Percentiles rank a stretch among this genome's conserved stretches.
Evolutionary conservation across 495 filamentous ascomycete genomes (phyloP).

Genomic region (Hypomontagnella submonticulosa): DNA sequence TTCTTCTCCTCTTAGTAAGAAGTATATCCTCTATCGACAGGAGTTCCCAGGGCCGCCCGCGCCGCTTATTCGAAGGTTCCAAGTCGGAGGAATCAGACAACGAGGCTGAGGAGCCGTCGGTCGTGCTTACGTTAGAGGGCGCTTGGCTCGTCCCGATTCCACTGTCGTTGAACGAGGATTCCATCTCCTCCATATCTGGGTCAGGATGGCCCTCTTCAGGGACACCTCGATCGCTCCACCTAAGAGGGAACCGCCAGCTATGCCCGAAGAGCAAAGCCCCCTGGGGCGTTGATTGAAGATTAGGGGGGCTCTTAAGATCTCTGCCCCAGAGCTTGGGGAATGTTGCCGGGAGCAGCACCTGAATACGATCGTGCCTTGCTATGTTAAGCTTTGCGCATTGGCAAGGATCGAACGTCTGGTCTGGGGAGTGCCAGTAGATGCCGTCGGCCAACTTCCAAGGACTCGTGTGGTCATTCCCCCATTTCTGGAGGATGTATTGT

Average conservation of each 20-base stretch:
- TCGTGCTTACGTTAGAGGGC: too few species aligned
- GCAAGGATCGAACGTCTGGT: constrained; percentile 32
- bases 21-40: neutral
- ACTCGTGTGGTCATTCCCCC: constrained; percentile 12
- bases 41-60: neutral
- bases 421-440: constrained; percentile 37
- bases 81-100: too few species aligned
- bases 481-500: constrained; percentile 25
- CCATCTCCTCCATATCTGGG: too few species aligned
- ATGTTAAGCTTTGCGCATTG: constrained; percentile 7
- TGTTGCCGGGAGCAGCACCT: constrained; percentile 21
- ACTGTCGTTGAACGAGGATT: neutral
- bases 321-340: neutral
- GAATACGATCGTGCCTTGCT: constrained; percentile 17
- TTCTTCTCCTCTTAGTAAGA: neutral
- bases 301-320: neutral
- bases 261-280: constrained; percentile 37
- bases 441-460: constrained; percentile 21
- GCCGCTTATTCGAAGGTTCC: too few species aligned
- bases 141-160: neutral
- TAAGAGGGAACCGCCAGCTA: constrained; percentile 15
- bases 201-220: neutral
- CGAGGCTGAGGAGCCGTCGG: too few species aligned
- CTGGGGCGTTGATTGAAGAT: neutral
- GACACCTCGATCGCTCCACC: constrained; percentile 17